A percentile compares a stretch with the other conserved stretches of the same genome.
These are phyloP conservation scores for Parascedosporium putredinis DNA, from an alignment of 2,329 filamentous ascomycete genomes.

Conservation along the genomic window DNA sequence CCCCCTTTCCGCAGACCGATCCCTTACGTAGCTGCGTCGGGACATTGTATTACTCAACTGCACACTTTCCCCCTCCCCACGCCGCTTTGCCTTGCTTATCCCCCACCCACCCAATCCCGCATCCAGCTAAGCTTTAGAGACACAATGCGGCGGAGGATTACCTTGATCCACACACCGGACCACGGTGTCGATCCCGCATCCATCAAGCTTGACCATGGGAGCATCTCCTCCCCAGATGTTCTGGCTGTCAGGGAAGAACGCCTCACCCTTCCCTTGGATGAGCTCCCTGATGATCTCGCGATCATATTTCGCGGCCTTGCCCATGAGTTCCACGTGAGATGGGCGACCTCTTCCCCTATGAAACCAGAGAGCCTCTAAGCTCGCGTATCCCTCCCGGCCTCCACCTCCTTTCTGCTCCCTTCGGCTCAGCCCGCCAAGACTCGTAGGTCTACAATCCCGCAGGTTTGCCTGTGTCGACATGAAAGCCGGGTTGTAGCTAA, in stretches of 20 bases:
- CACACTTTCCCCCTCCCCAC: neutral
- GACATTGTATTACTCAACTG: no score
- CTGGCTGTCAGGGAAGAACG: constrained; percentile 68
- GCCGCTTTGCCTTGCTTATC: neutral
- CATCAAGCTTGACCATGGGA: constrained; percentile 45
- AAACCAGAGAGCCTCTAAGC: constrained; percentile 56
- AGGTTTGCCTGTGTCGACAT: neutral
- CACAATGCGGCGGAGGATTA: constrained; percentile 66
- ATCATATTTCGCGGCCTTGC: constrained; percentile 48
- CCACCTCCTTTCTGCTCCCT: constrained; percentile 66
- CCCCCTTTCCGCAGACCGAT: constrained; percentile 6
- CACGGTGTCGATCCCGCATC: constrained; percentile 53
- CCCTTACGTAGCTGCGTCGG: no score
- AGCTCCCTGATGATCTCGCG: constrained; percentile 60
- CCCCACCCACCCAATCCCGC: neutral
- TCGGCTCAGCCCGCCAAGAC: constrained; percentile 8
- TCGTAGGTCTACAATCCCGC: neutral
- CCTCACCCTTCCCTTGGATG: constrained; percentile 60
- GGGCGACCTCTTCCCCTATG: constrained; percentile 53
- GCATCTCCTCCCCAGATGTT: constrained; percentile 46
- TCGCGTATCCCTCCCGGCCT: constrained; percentile 71
- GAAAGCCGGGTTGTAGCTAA: no score
- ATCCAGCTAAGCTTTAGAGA: neutral
- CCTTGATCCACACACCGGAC: constrained; percentile 61
- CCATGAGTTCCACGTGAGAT: constrained; percentile 69